phyloP scores from a whole-genome alignment of 2,329 filamentous ascomycete genomes.

The Beauveria asiatica region DNA sequence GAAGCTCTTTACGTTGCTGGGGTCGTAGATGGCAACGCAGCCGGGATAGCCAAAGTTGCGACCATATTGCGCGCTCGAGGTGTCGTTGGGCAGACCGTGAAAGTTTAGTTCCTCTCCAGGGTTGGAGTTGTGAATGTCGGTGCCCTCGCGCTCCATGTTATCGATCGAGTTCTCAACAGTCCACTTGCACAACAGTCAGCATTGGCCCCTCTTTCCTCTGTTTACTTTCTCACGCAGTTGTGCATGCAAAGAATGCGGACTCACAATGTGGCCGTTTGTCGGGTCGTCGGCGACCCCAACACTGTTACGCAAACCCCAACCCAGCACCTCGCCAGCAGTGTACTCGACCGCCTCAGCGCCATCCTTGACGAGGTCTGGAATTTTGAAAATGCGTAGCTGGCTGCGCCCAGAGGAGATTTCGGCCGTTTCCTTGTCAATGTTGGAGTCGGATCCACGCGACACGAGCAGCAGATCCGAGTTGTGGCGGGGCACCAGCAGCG shows the following conservation, averaged over 20 bases:
- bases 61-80: constrained; percentile 18
- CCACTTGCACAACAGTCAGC: constrained; percentile 22
- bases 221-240: not conserved
- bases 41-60: constrained; percentile 55
- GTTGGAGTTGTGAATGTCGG: constrained; percentile 56
- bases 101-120: constrained; percentile 67
- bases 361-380: constrained; percentile 21
- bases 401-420: constrained; percentile 44
- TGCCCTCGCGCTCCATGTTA: constrained; percentile 42
- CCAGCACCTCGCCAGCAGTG: constrained; percentile 35
- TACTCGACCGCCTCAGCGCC: constrained; percentile 24
- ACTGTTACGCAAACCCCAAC: constrained; percentile 63
- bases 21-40: constrained; percentile 52
- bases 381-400: constrained; percentile 46
- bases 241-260: not conserved
- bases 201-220: not conserved
- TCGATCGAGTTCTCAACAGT: constrained; percentile 61
- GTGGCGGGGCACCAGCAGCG: constrained; percentile 47
- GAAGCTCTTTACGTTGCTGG: constrained; percentile 21
- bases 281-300: constrained; percentile 57
- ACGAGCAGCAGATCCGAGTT: constrained; percentile 49
- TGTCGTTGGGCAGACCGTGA: constrained; percentile 45
- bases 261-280: constrained; percentile 33
- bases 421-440: constrained; percentile 44
- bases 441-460: constrained; percentile 50